Conservation (phyloP, 306 rosid species). For the Trichosanthes truncata region DNA sequence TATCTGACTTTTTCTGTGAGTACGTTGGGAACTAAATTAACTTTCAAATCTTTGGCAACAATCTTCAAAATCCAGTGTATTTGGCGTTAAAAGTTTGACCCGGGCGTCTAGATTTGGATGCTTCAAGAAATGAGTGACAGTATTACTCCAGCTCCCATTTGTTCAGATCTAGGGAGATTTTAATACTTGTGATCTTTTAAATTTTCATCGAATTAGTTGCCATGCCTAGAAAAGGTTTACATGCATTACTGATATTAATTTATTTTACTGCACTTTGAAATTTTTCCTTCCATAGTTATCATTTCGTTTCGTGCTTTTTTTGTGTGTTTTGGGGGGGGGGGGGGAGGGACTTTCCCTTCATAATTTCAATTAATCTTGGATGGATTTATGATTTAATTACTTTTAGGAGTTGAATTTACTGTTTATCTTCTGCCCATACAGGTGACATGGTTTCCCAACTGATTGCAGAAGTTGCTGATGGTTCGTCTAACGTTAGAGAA, state of each 20-base stretch:
- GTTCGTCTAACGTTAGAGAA: conserved; percentile 88
- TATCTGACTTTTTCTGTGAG: not conserved
- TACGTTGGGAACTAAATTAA: not conserved
- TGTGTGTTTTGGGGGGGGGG: too few species aligned
- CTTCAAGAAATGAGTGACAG: not conserved
- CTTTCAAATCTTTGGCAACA: not conserved
- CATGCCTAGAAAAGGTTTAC: too few species aligned
- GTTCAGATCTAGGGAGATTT: too few species aligned
- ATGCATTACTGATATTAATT: too few species aligned
- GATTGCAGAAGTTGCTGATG: conserved; percentile 85
- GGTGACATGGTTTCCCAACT: conserved; percentile 51
- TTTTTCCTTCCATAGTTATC: too few species aligned
- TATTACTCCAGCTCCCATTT: too few species aligned
- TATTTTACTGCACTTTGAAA: too few species aligned
- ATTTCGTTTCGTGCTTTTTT: too few species aligned
- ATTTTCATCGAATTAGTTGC: too few species aligned
- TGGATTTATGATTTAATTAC: not conserved
- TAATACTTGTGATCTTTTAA: too few species aligned
- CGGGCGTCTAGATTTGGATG: not conserved
- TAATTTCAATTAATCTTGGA: not conserved
- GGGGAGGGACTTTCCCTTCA: too few species aligned
- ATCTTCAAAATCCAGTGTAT: not conserved
- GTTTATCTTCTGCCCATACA: conserved; percentile 22
- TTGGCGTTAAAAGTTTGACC: not conserved
- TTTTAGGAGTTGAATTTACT: not conserved